Evolutionary conservation across 345 rosid species (phyloP).

Genomic region (Excoecaria agallocha): DNA sequence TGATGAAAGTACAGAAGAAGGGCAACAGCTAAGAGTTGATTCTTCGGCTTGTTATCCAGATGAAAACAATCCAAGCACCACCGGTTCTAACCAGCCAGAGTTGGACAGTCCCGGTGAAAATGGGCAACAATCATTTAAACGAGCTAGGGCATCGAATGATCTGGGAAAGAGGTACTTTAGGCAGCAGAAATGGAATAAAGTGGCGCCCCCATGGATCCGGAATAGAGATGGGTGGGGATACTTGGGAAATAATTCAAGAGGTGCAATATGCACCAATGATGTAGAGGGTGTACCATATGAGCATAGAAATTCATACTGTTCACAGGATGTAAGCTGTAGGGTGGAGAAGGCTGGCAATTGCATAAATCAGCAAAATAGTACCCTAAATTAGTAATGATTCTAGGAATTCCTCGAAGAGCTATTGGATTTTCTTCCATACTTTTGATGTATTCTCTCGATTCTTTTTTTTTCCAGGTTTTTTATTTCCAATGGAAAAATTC

Average conservation of each 20-base stretch:
- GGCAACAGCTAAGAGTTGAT: conserved; percentile 16
- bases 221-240: conserved; percentile 41
- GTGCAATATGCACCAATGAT: conserved; percentile 29
- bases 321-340: conserved; percentile 41
- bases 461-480: conserved; percentile 36
- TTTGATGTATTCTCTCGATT: conserved; percentile 53
- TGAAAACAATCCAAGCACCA: conserved; percentile 38
- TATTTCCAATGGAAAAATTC: conserved; percentile 25
- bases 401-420: conserved; percentile 35
- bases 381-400: conserved; percentile 45
- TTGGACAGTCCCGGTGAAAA: conserved; percentile 31
- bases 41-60: conserved; percentile 23
- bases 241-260: conserved; percentile 29
- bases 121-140: conserved; percentile 38
- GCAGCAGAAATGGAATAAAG: conserved; percentile 66
- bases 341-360: conserved; percentile 41
- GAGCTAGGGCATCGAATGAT: conserved; percentile 52
- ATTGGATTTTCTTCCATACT: conserved; percentile 31
- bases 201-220: conserved; percentile 60
- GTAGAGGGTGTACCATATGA: conserved; percentile 35
- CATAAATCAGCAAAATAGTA: conserved; percentile 38
- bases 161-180: conserved; percentile 71
- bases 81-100: conserved; percentile 29
- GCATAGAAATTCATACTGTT: conserved; percentile 31
- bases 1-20: conserved; percentile 16